Conservation (phyloP, 176 grass and related monocot genomes). For the Avena atlantica region DNA sequence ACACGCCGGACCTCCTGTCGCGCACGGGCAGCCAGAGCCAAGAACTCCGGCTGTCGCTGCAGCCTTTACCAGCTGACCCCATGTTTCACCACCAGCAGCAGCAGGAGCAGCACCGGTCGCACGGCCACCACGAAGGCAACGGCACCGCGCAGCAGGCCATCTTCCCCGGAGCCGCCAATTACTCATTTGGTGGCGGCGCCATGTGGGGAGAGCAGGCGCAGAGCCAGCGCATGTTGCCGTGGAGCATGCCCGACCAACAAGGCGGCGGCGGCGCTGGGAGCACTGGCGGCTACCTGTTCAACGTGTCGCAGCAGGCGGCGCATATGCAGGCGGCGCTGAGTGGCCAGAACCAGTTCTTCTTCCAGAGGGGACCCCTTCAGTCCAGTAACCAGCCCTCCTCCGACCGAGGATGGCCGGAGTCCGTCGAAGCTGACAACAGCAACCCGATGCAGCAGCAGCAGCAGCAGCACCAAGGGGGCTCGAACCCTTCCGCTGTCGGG, state of each 20-base stretch:
- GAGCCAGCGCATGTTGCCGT: constrained; percentile 70
- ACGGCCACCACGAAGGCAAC: constrained; percentile 51
- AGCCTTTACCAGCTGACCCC: constrained; percentile 72
- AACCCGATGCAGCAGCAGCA: constrained; percentile 42
- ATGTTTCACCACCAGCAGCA: constrained; percentile 68
- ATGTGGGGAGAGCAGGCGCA: constrained; percentile 74
- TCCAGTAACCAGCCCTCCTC: constrained; percentile 97
- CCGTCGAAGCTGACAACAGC: constrained; percentile 59
- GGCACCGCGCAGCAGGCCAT: constrained; percentile 48
- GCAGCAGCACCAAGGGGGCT: constrained; percentile 47
- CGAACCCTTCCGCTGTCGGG: constrained; percentile 61
- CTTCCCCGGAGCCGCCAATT: constrained; percentile 55
- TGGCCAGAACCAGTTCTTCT: constrained; percentile 74
- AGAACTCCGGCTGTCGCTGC: constrained; percentile 87
- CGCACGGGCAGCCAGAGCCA: constrained; percentile 75
- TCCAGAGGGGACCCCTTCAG: constrained; percentile 99
- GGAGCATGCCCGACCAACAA: constrained; percentile 66
- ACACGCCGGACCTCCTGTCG: constrained; percentile 68
- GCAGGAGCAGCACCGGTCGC: constrained; percentile 47
- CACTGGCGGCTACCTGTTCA: constrained; percentile 64
- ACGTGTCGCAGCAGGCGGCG: constrained; percentile 67
- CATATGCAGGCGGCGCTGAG: constrained; percentile 72
- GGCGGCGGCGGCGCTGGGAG: constrained; percentile 42
- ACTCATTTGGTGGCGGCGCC: constrained; percentile 56
- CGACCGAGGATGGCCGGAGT: constrained; percentile 85